These are phyloP conservation scores for Aspergillus sp. DNA, from an alignment of 2,329 filamentous ascomycete genomes.

Conservation along the genomic window DNA sequence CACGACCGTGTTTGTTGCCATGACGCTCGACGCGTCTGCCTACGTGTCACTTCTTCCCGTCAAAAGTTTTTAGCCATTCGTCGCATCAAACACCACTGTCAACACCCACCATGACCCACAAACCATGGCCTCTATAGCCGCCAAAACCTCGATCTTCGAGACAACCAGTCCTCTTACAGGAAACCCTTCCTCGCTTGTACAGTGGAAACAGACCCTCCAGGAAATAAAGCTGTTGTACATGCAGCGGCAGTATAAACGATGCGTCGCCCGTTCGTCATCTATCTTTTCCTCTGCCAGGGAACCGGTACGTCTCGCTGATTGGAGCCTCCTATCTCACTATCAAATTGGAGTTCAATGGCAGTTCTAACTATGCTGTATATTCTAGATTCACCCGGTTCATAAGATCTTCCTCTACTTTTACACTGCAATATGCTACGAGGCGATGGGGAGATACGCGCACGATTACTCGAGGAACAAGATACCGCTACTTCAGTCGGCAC, in stretches of 20 bases:
- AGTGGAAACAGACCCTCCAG: slow-evolving; percentile 41
- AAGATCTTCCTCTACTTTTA: slow-evolving; percentile 53
- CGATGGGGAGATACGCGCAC: slow-evolving; percentile 52
- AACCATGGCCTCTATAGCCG: slow-evolving; percentile 13
- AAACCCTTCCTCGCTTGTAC: slow-evolving; percentile 26
- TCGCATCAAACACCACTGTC: not conserved
- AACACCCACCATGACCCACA: not conserved
- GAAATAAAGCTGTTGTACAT: slow-evolving; percentile 43
- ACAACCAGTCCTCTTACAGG: slow-evolving; percentile 9
- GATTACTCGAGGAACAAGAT: slow-evolving; percentile 52
- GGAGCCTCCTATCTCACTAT: not conserved
- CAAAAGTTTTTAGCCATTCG: not conserved
- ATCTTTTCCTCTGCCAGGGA: slow-evolving; percentile 32
- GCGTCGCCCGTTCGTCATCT: slow-evolving; percentile 37
- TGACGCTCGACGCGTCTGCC: slow-evolving; percentile 12
- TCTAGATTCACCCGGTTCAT: slow-evolving; percentile 40
- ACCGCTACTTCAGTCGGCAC: slow-evolving; percentile 44
- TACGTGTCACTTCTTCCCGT: not conserved
- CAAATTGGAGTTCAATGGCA: not conserved
- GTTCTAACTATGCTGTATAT: not conserved
- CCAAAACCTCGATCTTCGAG: slow-evolving; percentile 28
- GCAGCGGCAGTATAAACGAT: slow-evolving; percentile 47
- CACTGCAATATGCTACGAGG: slow-evolving; percentile 51
- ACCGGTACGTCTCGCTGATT: slow-evolving; percentile 29
- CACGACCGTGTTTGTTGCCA: slow-evolving; percentile 15